Conservation (phyloP, 2,329 filamentous ascomycete species). For the Aspergillus caelatus region DNA sequence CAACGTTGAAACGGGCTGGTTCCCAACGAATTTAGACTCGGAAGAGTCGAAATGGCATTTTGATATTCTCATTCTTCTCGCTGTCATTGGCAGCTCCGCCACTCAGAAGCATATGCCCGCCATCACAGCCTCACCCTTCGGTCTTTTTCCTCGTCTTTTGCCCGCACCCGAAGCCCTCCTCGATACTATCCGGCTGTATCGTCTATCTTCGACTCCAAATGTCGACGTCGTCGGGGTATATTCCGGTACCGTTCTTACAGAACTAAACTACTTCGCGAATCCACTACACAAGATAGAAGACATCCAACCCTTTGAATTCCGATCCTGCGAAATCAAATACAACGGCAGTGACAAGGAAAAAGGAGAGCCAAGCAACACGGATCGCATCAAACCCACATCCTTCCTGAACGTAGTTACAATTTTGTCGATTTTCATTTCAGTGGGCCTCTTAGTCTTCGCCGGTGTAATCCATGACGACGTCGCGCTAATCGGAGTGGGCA, state of each 20-base stretch:
- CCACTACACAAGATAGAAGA: slow-evolving; percentile 54
- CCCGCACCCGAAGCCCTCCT: slow-evolving; percentile 65
- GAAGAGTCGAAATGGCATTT: slow-evolving; percentile 51
- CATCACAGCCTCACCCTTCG: slow-evolving; percentile 60
- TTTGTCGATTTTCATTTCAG: slow-evolving; percentile 49
- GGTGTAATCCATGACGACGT: slow-evolving; percentile 52
- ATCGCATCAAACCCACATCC: slow-evolving; percentile 47
- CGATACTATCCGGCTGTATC: slow-evolving; percentile 56
- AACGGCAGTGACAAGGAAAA: slow-evolving; percentile 1
- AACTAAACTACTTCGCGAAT: slow-evolving; percentile 65
- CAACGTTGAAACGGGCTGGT: slow-evolving; percentile 10
- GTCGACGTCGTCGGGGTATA: slow-evolving; percentile 59
- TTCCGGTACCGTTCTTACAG: slow-evolving; percentile 57
- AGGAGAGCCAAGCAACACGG: neutral
- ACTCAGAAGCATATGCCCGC: slow-evolving; percentile 62
- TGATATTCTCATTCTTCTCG: slow-evolving; percentile 65
- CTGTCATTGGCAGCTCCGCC: slow-evolving; percentile 63
- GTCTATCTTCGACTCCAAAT: slow-evolving; percentile 59
- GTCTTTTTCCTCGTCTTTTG: slow-evolving; percentile 61
- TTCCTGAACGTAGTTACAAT: slow-evolving; percentile 59
- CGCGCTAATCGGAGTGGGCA: slow-evolving; percentile 54
- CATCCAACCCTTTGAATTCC: slow-evolving; percentile 14
- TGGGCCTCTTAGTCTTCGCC: slow-evolving; percentile 24
- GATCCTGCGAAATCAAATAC: slow-evolving; percentile 11
- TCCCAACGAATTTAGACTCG: slow-evolving; percentile 8